Base-by-base conservation (phyloP, 768 basidiomycete species). In the Amanita molliuscula region DNA sequence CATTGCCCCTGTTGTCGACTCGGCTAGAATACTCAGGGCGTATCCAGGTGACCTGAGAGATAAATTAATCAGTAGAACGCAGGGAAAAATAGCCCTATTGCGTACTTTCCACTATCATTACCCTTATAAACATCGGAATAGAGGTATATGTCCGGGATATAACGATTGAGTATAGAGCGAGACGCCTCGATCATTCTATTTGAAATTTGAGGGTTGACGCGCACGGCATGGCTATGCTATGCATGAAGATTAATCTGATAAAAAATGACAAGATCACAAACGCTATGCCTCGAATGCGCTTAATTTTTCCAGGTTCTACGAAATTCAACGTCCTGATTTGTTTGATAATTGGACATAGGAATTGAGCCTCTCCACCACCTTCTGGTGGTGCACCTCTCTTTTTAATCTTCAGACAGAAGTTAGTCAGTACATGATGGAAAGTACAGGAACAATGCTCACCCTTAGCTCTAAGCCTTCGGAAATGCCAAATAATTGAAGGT, bases 101-200 rank as follows among this genome's bases (percentile, higher is more conserved):
- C 92, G 54, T 57, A 94, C 94, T 92, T 97, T 65, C 95, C 95
- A 56, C 91, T 93, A 54, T 98, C 96, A 15, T 90, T 88, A 6
- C 94, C 94, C 63, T 96, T 95, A 69, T 96, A 98, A 20, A 97
- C 93, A 55, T 99, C 96, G 3, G 96, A 95, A 64, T 97, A 95
- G 34, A 99, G 79, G 67, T 98, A 97, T 25, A 97, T 93, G 62
- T 99, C 96, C 33, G 96, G 95, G 52, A 98, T 96, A 64, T 88
- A 96, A 3, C 93, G 86, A 63, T 97, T 98, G 38, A 99, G 72
- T 20, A 99, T 75, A 2, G 90, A 93, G 34, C 96, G 82, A 15
- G 90, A 82, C 6, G 94, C 79, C 58, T 97, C 95, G 44, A 99
- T 96, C 84, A 98, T 91, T 34, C 96, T 79, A 64, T 96, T 96